Percentiles rank a stretch among this genome's conserved stretches.
phyloP scores from a whole-genome alignment of 352 stramenopile genomes.

The Pythium scleroteichum region DNA sequence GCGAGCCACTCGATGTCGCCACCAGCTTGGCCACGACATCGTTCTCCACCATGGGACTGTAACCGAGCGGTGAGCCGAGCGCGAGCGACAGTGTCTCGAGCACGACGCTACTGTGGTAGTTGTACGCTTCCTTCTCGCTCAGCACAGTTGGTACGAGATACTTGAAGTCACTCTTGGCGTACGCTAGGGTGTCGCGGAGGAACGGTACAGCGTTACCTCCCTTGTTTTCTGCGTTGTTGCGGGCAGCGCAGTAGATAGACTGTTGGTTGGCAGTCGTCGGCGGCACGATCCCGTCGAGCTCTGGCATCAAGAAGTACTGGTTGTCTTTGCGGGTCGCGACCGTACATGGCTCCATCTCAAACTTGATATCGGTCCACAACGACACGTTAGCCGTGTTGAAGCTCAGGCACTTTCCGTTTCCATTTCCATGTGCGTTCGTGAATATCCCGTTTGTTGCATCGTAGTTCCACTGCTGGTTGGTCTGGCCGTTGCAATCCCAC shows the following conservation, averaged over 20 bases:
- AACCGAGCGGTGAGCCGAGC: neutral
- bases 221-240: neutral
- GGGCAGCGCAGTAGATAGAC: neutral
- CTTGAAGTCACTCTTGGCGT: constrained; percentile 11
- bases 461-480: constrained; percentile 2
- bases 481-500: neutral
- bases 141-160: constrained; percentile 16
- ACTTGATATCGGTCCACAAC: neutral
- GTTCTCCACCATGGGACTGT: neutral
- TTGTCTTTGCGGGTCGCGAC: too few relatives aligned
- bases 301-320: constrained; percentile 4
- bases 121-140: constrained; percentile 6
- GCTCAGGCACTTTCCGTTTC: neutral
- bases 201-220: constrained; percentile 3
- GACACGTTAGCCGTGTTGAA: neutral
- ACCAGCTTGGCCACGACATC: constrained; percentile 1
- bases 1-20: neutral
- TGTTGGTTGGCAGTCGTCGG: neutral
- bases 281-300: neutral
- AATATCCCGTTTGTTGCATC: neutral
- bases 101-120: constrained; percentile 24
- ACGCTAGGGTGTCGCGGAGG: constrained; percentile 16
- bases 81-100: constrained; percentile 16
- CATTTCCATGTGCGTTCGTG: neutral
- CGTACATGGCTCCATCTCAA: too few relatives aligned